A percentile compares a stretch with the other conserved stretches of the same genome.
These are phyloP conservation scores for Lactifluus piperatus DNA, from an alignment of 768 basidiomycete species.

Conservation along the genomic window DNA sequence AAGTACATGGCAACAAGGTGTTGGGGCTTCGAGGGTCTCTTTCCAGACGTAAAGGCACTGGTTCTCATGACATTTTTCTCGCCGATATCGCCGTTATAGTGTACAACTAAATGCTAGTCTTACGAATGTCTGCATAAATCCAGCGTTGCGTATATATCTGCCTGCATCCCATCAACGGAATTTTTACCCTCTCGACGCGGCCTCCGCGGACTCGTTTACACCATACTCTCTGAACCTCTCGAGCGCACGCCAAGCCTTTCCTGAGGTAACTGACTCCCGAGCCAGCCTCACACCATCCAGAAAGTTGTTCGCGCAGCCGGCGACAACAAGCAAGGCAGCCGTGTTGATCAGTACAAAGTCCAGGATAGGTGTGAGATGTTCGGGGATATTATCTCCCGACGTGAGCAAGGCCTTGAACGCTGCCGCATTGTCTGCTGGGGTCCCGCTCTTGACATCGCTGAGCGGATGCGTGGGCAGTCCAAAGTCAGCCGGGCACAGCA, in stretches of 20 bases:
- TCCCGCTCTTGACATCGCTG: slow-evolving; percentile 56
- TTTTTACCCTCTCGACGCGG: neutral
- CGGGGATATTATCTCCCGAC: slow-evolving; percentile 47
- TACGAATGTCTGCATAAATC: no score
- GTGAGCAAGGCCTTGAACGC: slow-evolving; percentile 59
- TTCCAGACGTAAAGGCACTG: no score
- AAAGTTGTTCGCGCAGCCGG: slow-evolving; percentile 63
- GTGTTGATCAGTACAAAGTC: slow-evolving; percentile 91
- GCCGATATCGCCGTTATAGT: no score
- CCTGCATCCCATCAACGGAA: neutral
- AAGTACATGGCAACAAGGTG: no score
- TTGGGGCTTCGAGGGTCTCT: no score
- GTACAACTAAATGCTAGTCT: no score
- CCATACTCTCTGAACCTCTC: slow-evolving; percentile 9
- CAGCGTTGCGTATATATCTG: no score
- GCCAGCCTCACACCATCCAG: slow-evolving; percentile 66
- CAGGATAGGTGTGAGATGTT: slow-evolving; percentile 50
- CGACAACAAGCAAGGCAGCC: slow-evolving; percentile 78
- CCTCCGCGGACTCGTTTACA: slow-evolving; percentile 1
- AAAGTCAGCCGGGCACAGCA: slow-evolving; percentile 65
- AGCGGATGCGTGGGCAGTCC: slow-evolving; percentile 70
- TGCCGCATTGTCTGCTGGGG: slow-evolving; percentile 73
- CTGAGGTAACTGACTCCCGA: slow-evolving; percentile 47
- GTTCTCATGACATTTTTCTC: no score
- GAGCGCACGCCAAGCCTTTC: slow-evolving; percentile 34